phyloP scores from a whole-genome alignment of 805 yeast species.

The Barnettozyma sucrosica region DNA sequence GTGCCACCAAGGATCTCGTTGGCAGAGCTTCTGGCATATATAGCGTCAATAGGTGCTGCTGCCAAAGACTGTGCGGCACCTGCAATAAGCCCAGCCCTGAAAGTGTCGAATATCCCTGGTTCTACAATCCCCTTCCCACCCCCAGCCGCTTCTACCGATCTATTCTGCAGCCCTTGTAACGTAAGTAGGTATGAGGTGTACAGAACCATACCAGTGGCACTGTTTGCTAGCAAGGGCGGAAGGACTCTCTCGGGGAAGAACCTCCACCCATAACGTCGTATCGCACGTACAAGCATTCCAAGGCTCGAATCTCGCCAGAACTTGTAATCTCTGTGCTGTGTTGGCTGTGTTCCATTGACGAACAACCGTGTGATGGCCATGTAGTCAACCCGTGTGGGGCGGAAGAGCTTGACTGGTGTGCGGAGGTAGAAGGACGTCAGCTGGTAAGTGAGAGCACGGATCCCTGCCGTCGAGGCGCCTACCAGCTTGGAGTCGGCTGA shows the following conservation, averaged over 20 bases:
- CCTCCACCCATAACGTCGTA: constrained; percentile 76
- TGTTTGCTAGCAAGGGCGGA: constrained; percentile 86
- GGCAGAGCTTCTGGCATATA: constrained; percentile 73
- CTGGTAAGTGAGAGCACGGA: constrained; percentile 78
- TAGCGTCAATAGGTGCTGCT: constrained; percentile 92
- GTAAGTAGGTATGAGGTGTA: constrained; percentile 74
- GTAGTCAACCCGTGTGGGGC: constrained; percentile 89
- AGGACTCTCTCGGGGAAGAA: constrained; percentile 73
- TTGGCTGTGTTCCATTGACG: constrained; percentile 36
- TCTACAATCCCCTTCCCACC: neutral
- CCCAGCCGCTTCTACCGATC: constrained; percentile 9
- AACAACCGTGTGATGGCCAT: constrained; percentile 58
- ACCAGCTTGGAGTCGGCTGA: constrained; percentile 47
- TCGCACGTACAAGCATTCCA: constrained; percentile 66
- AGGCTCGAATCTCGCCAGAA: constrained; percentile 64
- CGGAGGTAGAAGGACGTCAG: constrained; percentile 71
- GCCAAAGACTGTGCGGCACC: constrained; percentile 85
- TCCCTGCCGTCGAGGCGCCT: constrained; percentile 79
- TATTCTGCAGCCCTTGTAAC: constrained; percentile 33
- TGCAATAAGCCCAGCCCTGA: constrained; percentile 78
- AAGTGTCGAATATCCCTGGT: constrained; percentile 43
- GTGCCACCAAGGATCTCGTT: constrained; percentile 65
- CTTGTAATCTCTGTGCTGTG: constrained; percentile 43
- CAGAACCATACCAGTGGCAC: constrained; percentile 80
- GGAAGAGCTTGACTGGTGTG: constrained; percentile 75